Percentiles rank a stretch among this genome's conserved stretches.
Evolutionary conservation across 805 yeast species (phyloP).

Genomic region (Candida vaughaniae): DNA sequence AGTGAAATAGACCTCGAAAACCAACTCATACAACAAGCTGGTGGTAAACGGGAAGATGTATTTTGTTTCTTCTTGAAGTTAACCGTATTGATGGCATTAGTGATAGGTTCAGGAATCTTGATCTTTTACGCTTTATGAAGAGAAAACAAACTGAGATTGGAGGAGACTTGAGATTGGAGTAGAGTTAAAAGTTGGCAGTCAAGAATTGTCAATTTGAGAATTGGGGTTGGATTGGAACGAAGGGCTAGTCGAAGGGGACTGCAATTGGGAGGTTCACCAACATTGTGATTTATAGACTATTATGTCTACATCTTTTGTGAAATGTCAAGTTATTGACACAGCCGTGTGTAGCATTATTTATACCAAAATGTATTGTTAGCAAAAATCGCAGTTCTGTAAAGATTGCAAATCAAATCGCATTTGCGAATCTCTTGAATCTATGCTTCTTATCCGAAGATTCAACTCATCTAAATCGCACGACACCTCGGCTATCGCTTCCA

Average conservation of each 20-base stretch:
- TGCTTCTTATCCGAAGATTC: too few relatives aligned
- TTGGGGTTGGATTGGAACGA: not conserved
- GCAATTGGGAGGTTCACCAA: too few relatives aligned
- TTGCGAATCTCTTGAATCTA: too few relatives aligned
- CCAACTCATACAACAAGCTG: slow-evolving; percentile 37
- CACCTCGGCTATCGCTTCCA: slow-evolving; percentile 9
- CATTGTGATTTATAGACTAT: too few relatives aligned
- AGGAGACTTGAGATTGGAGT: not conserved
- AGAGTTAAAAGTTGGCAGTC: too few relatives aligned
- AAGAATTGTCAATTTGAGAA: not conserved
- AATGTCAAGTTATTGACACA: too few relatives aligned
- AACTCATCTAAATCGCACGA: slow-evolving; percentile 2
- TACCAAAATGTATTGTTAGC: too few relatives aligned
- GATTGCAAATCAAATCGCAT: too few relatives aligned
- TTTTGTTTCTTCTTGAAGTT: slow-evolving; percentile 31
- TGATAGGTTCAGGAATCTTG: slow-evolving; percentile 32
- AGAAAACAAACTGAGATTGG: not conserved
- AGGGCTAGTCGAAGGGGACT: not conserved
- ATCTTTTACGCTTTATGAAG: slow-evolving; percentile 34
- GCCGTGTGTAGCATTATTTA: too few relatives aligned
- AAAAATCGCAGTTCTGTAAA: too few relatives aligned
- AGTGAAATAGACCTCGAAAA: slow-evolving; percentile 37
- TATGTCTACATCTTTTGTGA: too few relatives aligned
- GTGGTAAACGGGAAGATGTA: slow-evolving; percentile 35
- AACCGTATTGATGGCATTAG: slow-evolving; percentile 25